These are phyloP conservation scores for Lolium rigidum DNA, from an alignment of 176 grass and related monocot genomes.

Conservation along the genomic window DNA sequence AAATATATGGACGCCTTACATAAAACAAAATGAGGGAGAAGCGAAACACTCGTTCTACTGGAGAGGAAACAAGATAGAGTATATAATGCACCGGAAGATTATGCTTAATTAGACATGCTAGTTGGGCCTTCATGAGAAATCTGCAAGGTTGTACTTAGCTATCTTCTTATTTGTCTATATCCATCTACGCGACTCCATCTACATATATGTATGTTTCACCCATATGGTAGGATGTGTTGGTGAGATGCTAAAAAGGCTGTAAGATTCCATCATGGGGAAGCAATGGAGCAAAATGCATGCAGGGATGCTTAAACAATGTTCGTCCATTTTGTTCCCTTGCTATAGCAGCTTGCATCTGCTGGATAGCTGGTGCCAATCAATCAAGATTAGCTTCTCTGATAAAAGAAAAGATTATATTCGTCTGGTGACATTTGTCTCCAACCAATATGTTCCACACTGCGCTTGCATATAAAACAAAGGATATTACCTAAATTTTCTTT, in stretches of 20 bases:
- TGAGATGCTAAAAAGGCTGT: slow-evolving; percentile 61
- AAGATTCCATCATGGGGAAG: slow-evolving; percentile 50
- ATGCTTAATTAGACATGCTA: background rate
- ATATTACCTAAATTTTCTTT: background rate
- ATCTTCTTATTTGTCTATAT: slow-evolving; percentile 9
- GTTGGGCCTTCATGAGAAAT: background rate
- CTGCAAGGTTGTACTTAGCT: slow-evolving; percentile 26
- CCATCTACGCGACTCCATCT: background rate
- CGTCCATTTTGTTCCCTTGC: slow-evolving; percentile 47
- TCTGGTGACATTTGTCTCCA: slow-evolving; percentile 28
- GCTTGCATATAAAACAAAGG: background rate
- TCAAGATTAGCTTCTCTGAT: background rate
- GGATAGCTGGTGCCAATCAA: slow-evolving; percentile 54
- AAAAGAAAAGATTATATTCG: slow-evolving; percentile 16
- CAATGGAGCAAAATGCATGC: slow-evolving; percentile 16
- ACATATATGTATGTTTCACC: background rate
- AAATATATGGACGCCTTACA: no score
- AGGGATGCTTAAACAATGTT: slow-evolving; percentile 3
- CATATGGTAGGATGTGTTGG: slow-evolving; percentile 28
- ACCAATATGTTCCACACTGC: background rate
- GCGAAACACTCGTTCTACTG: no score
- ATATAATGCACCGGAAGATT: background rate
- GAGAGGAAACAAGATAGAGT: background rate
- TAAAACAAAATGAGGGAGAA: no score
- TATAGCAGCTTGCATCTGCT: slow-evolving; percentile 38